Evolutionary conservation across 2,329 filamentous ascomycete genomes (phyloP).

Genomic region (Cladosporium sp.): DNA sequence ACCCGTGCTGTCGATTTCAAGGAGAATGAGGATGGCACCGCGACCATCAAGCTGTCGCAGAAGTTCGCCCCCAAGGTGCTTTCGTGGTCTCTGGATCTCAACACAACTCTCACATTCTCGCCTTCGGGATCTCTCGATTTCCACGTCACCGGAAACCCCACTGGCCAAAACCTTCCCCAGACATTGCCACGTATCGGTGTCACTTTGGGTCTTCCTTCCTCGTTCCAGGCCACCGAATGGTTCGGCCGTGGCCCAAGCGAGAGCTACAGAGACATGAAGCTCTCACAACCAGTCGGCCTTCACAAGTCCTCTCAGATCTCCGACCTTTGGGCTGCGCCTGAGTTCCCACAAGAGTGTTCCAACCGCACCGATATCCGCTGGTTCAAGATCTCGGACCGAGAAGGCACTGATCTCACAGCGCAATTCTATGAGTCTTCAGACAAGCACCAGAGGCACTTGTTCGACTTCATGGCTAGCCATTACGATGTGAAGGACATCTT

Average conservation of each 20-base stretch:
- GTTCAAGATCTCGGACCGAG: slow-evolving; percentile 43
- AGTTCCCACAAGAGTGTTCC: slow-evolving; percentile 68
- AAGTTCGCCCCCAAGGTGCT: slow-evolving; percentile 58
- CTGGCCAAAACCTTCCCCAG: slow-evolving; percentile 51
- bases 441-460: slow-evolving; percentile 25
- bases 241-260: slow-evolving; percentile 67
- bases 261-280: slow-evolving; percentile 67
- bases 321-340: slow-evolving; percentile 61
- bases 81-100: slow-evolving; percentile 55
- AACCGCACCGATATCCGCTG: slow-evolving; percentile 65
- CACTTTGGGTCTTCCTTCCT: slow-evolving; percentile 53
- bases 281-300: slow-evolving; percentile 55
- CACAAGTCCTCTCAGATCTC: slow-evolving; percentile 41
- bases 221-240: slow-evolving; percentile 58
- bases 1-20: slow-evolving; percentile 27
- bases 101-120: slow-evolving; percentile 57
- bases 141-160: slow-evolving; percentile 39
- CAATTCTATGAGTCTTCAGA: slow-evolving; percentile 35
- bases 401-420: slow-evolving; percentile 25
- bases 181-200: slow-evolving; percentile 65
- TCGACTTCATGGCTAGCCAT: slow-evolving; percentile 58
- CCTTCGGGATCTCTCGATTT: slow-evolving; percentile 51
- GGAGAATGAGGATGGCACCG: slow-evolving; percentile 20
- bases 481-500: slow-evolving; percentile 58
- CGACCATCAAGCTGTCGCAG: slow-evolving; percentile 28